A percentile compares a stretch with the other conserved stretches of the same genome.
These are phyloP conservation scores for Calocybe gangraenosa DNA, from an alignment of 768 basidiomycete genomes.

Conservation along the genomic window DNA sequence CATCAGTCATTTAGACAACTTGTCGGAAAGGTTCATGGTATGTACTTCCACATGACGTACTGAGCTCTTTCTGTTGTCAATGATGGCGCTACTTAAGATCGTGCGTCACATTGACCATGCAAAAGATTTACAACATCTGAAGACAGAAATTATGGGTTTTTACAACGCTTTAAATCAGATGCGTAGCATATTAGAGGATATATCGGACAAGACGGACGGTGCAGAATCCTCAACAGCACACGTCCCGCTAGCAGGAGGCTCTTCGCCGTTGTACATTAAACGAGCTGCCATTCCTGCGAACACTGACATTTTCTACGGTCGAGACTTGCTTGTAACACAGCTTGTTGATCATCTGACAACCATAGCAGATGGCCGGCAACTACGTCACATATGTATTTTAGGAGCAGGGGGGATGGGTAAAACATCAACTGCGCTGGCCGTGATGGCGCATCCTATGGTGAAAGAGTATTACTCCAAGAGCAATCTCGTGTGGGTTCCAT, in stretches of 20 bases:
- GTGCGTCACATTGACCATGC: slow-evolving; percentile 1
- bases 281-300: slow-evolving; percentile 10
- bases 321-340: slow-evolving; percentile 16
- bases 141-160: slow-evolving; percentile 3
- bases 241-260: background rate
- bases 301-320: slow-evolving; percentile 17
- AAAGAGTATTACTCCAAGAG: slow-evolving; percentile 10
- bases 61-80: too few species aligned
- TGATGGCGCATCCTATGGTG: slow-evolving; percentile 20
- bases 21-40: slow-evolving; percentile 7
- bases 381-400: slow-evolving; percentile 19
- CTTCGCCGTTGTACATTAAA: slow-evolving; percentile 12
- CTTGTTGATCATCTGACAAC: slow-evolving; percentile 4
- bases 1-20: background rate
- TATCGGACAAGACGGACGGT: background rate
- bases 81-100: slow-evolving; percentile 2
- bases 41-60: background rate
- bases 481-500: slow-evolving; percentile 24
- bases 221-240: background rate
- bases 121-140: background rate
- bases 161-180: slow-evolving; percentile 5
- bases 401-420: slow-evolving; percentile 31
- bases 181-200: slow-evolving; percentile 2
- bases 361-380: slow-evolving; percentile 29
- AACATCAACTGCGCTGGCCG: slow-evolving; percentile 25